A percentile compares a stretch with the other conserved stretches of the same genome.
phyloP scores from a whole-genome alignment of 192 early-diverging fungal species.

The Chytriomyces sp. region DNA sequence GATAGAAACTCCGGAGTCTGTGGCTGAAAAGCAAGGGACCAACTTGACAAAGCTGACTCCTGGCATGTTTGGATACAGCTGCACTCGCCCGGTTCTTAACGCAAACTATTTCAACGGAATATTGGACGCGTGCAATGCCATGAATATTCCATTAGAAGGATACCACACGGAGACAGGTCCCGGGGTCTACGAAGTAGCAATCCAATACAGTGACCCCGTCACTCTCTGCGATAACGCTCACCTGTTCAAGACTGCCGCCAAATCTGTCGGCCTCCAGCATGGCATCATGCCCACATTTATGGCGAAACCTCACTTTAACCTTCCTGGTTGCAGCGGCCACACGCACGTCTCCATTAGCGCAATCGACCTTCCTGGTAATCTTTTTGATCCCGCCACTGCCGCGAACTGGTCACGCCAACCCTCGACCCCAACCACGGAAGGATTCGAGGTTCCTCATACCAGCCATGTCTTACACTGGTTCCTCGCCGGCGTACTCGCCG shows the following conservation, averaged over 20 bases:
- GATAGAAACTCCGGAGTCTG: slow-evolving; percentile 70
- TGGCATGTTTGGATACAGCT: slow-evolving; percentile 84
- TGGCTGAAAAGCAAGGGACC: slow-evolving; percentile 63
- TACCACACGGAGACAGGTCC: slow-evolving; percentile 85
- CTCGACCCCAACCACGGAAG: background rate
- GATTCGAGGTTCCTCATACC: background rate
- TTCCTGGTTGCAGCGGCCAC: slow-evolving; percentile 83
- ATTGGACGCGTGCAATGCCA: slow-evolving; percentile 60
- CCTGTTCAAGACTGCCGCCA: slow-evolving; percentile 75
- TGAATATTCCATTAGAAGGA: slow-evolving; percentile 68
- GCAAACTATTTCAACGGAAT: slow-evolving; percentile 72
- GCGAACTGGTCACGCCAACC: background rate
- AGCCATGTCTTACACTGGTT: slow-evolving; percentile 17
- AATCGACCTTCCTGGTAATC: slow-evolving; percentile 9
- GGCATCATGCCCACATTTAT: slow-evolving; percentile 80
- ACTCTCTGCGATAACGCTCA: slow-evolving; percentile 72
- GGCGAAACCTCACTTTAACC: slow-evolving; percentile 74
- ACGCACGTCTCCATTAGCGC: slow-evolving; percentile 60
- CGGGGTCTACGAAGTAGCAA: slow-evolving; percentile 79
- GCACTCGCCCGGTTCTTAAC: slow-evolving; percentile 67
- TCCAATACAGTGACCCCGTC: slow-evolving; percentile 62
- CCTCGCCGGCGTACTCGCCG: slow-evolving; percentile 35
- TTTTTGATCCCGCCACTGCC: slow-evolving; percentile 7
- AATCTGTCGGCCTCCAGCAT: slow-evolving; percentile 69
- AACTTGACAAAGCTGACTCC: slow-evolving; percentile 62